These are phyloP conservation scores for Neurospora pannonica DNA, from an alignment of 495 filamentous ascomycete genomes.

Conservation along the genomic window DNA sequence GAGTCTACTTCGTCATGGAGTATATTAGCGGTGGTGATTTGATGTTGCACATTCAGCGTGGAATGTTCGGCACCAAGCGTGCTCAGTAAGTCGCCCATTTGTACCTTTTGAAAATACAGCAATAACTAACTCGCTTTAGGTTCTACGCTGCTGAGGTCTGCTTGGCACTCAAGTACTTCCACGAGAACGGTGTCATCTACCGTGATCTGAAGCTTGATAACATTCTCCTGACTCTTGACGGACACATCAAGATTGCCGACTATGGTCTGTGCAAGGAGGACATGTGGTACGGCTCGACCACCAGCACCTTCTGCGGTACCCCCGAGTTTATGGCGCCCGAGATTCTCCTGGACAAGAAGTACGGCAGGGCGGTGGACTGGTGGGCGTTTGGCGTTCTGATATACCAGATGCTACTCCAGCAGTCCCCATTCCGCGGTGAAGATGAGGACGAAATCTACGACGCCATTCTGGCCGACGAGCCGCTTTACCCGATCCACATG, in stretches of 20 bases:
- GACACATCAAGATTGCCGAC: slow-evolving; percentile 97
- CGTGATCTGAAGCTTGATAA: slow-evolving; percentile 99
- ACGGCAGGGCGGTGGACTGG: slow-evolving; percentile 98
- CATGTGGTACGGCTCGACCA: slow-evolving; percentile 98
- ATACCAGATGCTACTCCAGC: slow-evolving; percentile 98
- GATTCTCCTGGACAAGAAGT: slow-evolving; percentile 98
- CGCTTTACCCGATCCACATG: slow-evolving; percentile 98
- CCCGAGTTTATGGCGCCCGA: slow-evolving; percentile 99
- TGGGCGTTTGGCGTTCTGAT: slow-evolving; percentile 99
- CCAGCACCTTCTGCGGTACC: slow-evolving; percentile 97
- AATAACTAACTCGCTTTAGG: background rate
- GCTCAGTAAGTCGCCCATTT: slow-evolving; percentile 49
- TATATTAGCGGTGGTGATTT: slow-evolving; percentile 98
- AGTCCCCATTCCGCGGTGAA: slow-evolving; percentile 97
- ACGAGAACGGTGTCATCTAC: slow-evolving; percentile 98
- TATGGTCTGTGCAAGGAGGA: slow-evolving; percentile 99
- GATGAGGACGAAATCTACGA: slow-evolving; percentile 99
- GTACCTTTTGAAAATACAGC: background rate
- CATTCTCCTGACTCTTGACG: slow-evolving; percentile 89
- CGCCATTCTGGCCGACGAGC: slow-evolving; percentile 94
- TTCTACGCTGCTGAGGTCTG: slow-evolving; percentile 98
- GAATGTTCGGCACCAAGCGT: slow-evolving; percentile 88
- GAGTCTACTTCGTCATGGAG: slow-evolving; percentile 99
- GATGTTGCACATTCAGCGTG: slow-evolving; percentile 97
- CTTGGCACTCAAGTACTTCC: slow-evolving; percentile 96